A percentile compares a stretch with the other conserved stretches of the same genome.
Conservation (phyloP, 75 land plant genomes). For the Cunninghamia lanceolata region DNA sequence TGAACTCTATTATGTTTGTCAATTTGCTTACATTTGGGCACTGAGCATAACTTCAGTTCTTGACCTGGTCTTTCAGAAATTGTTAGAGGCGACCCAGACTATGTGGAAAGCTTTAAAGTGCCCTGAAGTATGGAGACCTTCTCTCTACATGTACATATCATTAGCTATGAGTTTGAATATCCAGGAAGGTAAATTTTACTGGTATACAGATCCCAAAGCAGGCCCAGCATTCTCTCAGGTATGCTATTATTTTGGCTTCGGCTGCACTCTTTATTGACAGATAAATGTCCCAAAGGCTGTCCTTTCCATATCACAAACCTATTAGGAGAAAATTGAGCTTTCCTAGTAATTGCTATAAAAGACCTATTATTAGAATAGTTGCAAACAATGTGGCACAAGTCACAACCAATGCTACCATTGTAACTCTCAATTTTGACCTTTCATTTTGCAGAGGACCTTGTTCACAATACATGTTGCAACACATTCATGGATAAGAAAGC, state of each 20-base stretch:
- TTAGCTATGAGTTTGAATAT: constrained; percentile 63
- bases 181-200: constrained; percentile 76
- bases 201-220: constrained; percentile 60
- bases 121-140: constrained; percentile 67
- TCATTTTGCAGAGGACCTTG: no score
- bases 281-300: neutral
- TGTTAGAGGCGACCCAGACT: constrained; percentile 23
- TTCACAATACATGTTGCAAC: no score
- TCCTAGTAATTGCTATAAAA: constrained; percentile 13
- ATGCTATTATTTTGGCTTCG: neutral
- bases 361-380: constrained; percentile 32
- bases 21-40: neutral
- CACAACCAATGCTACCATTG: constrained; percentile 27
- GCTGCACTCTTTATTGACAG: neutral
- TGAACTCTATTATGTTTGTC: constrained; percentile 12
- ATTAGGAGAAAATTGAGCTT: neutral
- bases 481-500: constrained; percentile 23
- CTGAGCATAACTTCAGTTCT: neutral
- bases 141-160: constrained; percentile 66
- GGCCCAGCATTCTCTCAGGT: constrained; percentile 79
- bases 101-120: constrained; percentile 52
- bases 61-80: constrained; percentile 21
- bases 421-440: no score
- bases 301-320: neutral
- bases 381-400: constrained; percentile 30